These are phyloP conservation scores for Carpinus fangiana DNA, from an alignment of 306 rosid species.

Conservation along the genomic window DNA sequence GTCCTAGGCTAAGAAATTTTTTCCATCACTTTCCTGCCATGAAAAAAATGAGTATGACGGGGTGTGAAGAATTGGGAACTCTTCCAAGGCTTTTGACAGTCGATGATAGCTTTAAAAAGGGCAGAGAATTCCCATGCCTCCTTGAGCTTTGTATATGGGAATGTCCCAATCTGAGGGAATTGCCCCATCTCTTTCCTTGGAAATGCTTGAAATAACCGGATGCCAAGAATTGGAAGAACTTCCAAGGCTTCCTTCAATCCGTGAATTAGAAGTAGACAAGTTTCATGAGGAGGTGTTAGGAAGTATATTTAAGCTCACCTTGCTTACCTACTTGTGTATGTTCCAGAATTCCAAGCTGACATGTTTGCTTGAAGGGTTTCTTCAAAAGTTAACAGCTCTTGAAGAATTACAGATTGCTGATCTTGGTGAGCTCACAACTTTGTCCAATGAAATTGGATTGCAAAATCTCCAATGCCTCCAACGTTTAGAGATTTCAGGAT, in stretches of 20 bases:
- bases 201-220: slow-evolving; percentile 27
- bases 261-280: slow-evolving; percentile 26
- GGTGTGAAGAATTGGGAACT: slow-evolving; percentile 28
- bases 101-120: neutral
- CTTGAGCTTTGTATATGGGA: slow-evolving; percentile 25
- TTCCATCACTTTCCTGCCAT: slow-evolving; percentile 23
- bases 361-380: slow-evolving; percentile 23
- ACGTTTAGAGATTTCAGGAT: slow-evolving; percentile 32
- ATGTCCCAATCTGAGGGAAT: slow-evolving; percentile 31
- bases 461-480: slow-evolving; percentile 30
- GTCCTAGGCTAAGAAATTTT: slow-evolving; percentile 33
- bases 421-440: slow-evolving; percentile 24
- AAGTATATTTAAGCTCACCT: slow-evolving; percentile 16
- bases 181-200: slow-evolving; percentile 28
- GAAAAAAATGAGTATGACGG: slow-evolving; percentile 27
- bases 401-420: slow-evolving; percentile 30
- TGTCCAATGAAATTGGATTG: slow-evolving; percentile 32
- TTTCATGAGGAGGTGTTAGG: slow-evolving; percentile 5
- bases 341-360: slow-evolving; percentile 20
- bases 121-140: slow-evolving; percentile 32
- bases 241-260: slow-evolving; percentile 31
- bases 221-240: slow-evolving; percentile 25
- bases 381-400: slow-evolving; percentile 23
- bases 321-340: slow-evolving; percentile 30
- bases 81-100: slow-evolving; percentile 17